These are phyloP conservation scores for Dryas octopetala DNA, from an alignment of 306 rosid species.

Conservation along the genomic window DNA sequence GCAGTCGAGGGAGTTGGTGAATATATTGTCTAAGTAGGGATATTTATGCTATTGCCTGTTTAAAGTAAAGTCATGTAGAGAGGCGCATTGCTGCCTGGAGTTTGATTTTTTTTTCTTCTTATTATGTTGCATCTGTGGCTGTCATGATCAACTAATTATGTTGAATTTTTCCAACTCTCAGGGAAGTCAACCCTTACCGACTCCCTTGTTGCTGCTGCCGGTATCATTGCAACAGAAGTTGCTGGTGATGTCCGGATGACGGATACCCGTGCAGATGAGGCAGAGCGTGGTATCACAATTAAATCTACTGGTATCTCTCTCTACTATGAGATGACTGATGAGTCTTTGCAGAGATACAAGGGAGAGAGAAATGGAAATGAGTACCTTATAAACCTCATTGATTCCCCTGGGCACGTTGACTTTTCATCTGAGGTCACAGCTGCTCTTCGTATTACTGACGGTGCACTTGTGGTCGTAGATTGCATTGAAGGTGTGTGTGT, in stretches of 20 bases:
- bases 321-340: conserved; percentile 76
- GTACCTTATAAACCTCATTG: conserved; percentile 90
- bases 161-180: background rate
- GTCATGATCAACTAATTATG: background rate
- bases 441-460: conserved; percentile 95
- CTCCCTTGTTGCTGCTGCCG: conserved; percentile 95
- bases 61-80: background rate
- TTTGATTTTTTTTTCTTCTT: background rate
- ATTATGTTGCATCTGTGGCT: background rate
- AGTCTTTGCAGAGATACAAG: conserved; percentile 48
- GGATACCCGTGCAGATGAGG: conserved; percentile 90
- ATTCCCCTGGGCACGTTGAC: conserved; percentile 90
- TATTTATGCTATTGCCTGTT: background rate
- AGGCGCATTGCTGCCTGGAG: no score
- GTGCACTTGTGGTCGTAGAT: conserved; percentile 90
- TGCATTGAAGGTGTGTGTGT: conserved; percentile 94
- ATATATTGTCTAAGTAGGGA: background rate
- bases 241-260: conserved; percentile 97
- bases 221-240: conserved; percentile 81
- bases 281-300: conserved; percentile 93
- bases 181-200: conserved; percentile 70
- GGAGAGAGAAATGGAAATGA: conserved; percentile 80
- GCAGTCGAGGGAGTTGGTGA: background rate
- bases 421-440: conserved; percentile 96
- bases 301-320: conserved; percentile 95